phyloP scores from a whole-genome alignment of 345 rosid species.

The Syzygium aromaticum region DNA sequence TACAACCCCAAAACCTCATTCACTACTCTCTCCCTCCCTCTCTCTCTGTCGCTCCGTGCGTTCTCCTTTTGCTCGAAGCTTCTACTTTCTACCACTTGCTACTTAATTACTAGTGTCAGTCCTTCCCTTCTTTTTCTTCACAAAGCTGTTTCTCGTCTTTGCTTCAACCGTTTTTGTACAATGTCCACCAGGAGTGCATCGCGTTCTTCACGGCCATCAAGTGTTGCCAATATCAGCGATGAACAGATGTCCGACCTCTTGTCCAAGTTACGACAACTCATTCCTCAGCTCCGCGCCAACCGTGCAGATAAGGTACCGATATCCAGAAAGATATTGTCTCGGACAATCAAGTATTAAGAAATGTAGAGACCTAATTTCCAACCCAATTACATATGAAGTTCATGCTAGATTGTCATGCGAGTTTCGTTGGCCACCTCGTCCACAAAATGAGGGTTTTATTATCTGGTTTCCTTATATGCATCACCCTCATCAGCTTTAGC shows the following conservation, averaged over 20 bases:
- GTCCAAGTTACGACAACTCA: constrained; percentile 6
- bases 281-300: constrained; percentile 7
- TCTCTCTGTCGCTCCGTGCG: not conserved
- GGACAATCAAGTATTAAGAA: not conserved
- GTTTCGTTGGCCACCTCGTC: not conserved
- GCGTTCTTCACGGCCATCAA: not conserved
- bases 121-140: not conserved
- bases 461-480: not conserved
- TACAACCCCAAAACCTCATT: not conserved
- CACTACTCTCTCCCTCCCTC: not conserved
- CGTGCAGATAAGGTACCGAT: constrained; percentile 1
- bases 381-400: not conserved
- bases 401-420: not conserved
- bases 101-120: not conserved
- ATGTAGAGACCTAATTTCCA: not conserved
- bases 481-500: not conserved
- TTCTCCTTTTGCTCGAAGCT: not conserved
- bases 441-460: not conserved
- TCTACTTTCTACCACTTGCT: not conserved
- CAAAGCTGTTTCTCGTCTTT: not conserved
- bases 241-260: constrained; percentile 3
- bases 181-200: constrained; percentile 7
- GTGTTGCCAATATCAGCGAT: not conserved
- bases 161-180: not conserved
- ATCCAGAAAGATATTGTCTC: not conserved